phyloP scores from a whole-genome alignment of 306 rosid genomes.

The Calophaca sinica region DNA sequence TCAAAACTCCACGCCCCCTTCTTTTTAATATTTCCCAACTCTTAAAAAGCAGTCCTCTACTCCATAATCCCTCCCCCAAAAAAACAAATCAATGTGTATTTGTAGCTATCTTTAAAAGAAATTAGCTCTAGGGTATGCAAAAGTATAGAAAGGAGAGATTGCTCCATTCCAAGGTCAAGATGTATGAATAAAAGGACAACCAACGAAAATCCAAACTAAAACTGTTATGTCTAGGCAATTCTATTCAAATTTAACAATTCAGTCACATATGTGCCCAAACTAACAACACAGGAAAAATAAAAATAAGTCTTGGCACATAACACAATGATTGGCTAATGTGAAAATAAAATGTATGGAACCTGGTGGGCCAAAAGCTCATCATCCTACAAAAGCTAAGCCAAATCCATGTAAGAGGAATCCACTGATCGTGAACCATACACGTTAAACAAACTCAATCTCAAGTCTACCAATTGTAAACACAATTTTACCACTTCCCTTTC shows the following conservation, averaged over 20 bases:
- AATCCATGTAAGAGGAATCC: slow-evolving; percentile 27
- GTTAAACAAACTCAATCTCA: slow-evolving; percentile 32
- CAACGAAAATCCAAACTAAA: not conserved
- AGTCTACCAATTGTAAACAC: too few species aligned
- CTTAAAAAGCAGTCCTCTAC: not conserved
- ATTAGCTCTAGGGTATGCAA: not conserved
- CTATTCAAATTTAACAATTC: slow-evolving; percentile 17
- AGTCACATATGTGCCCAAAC: not conserved
- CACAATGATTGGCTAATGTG: not conserved
- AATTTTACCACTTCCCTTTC: not conserved
- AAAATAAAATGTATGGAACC: not conserved
- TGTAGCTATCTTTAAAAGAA: not conserved
- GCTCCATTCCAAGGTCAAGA: not conserved
- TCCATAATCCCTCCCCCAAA: not conserved
- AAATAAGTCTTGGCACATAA: not conserved
- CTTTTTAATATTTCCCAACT: not conserved
- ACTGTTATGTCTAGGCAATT: not conserved
- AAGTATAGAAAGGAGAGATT: not conserved
- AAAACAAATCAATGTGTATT: not conserved
- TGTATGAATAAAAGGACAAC: too few species aligned
- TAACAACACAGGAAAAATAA: not conserved
- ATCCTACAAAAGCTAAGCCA: not conserved
- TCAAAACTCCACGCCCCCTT: not conserved
- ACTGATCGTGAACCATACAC: not conserved
- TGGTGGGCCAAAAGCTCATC: slow-evolving; percentile 1